These are phyloP conservation scores for Geotrichum bryndzae DNA, from an alignment of 1,139 yeast genomes.

Conservation along the genomic window DNA sequence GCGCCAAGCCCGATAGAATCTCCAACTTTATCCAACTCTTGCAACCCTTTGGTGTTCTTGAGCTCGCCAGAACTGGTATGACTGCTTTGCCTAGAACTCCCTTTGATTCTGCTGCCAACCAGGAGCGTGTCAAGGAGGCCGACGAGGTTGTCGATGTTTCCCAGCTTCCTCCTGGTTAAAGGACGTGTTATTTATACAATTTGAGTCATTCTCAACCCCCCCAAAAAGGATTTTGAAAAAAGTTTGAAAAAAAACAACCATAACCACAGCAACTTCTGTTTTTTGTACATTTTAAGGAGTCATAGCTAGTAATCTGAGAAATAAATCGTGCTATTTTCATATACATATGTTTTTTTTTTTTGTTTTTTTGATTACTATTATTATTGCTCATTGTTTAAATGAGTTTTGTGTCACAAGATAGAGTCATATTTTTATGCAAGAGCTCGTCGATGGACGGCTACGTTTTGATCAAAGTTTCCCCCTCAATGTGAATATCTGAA, in stretches of 20 bases:
- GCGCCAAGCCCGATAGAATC: constrained; percentile 89
- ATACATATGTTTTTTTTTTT: background rate
- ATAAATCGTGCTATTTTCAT: background rate
- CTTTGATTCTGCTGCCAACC: constrained; percentile 45
- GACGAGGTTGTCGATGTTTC: constrained; percentile 48
- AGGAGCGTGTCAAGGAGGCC: constrained; percentile 52
- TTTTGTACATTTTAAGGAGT: background rate
- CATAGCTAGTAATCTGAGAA: background rate
- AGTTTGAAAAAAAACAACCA: background rate
- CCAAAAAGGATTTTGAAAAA: background rate
- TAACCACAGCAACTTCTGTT: background rate
- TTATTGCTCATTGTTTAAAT: background rate
- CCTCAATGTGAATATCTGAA: constrained; percentile 28
- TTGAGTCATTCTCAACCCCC: background rate
- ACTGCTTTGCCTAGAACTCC: constrained; percentile 98
- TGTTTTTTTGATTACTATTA: too few relatives aligned
- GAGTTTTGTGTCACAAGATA: background rate
- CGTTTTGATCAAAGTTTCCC: constrained; percentile 21
- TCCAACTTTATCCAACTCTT: constrained; percentile 79
- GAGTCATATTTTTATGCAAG: background rate
- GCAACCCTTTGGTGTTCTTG: constrained; percentile 93
- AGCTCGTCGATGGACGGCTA: background rate
- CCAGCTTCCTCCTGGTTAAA: constrained; percentile 82
- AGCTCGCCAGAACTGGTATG: constrained; percentile 96
- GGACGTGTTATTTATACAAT: background rate